Conservation (phyloP, 1,284 basidiomycete species). For the Xerocomus tenax region DNA sequence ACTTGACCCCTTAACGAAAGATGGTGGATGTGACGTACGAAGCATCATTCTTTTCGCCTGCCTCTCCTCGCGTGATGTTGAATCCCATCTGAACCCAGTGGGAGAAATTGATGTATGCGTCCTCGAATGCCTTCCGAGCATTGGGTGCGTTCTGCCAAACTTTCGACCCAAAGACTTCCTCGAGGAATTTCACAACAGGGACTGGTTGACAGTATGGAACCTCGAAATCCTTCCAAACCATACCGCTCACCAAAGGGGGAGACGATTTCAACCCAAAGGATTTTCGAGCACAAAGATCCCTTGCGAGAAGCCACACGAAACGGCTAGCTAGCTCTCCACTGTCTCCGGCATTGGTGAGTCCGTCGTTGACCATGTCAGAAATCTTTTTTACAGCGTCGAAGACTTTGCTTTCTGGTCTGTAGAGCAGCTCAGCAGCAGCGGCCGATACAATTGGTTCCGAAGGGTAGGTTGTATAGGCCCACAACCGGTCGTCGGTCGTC, state of each 20-base stretch:
- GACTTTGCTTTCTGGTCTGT: neutral
- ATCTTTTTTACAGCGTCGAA: too few relatives aligned
- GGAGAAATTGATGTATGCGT: neutral
- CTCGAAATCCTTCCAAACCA: too few relatives aligned
- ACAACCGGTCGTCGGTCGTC: neutral
- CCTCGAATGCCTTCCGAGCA: too few relatives aligned
- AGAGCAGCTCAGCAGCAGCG: neutral
- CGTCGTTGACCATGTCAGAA: neutral
- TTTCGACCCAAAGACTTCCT: neutral
- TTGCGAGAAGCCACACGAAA: neutral
- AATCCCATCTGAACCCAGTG: neutral
- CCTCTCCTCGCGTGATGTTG: neutral
- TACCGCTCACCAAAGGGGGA: too few relatives aligned
- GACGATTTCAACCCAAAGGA: neutral
- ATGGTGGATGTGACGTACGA: neutral
- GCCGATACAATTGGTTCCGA: neutral
- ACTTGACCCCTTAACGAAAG: neutral
- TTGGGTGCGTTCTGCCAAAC: neutral
- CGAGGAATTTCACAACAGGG: neutral
- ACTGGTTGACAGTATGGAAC: neutral
- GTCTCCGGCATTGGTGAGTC: neutral
- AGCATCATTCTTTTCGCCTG: neutral
- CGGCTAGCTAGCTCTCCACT: neutral
- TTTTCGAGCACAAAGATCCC: neutral
- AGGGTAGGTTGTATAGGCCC: neutral